Conservation (phyloP, 1,284 basidiomycete genomes). For the Puccinia novopanici region DNA sequence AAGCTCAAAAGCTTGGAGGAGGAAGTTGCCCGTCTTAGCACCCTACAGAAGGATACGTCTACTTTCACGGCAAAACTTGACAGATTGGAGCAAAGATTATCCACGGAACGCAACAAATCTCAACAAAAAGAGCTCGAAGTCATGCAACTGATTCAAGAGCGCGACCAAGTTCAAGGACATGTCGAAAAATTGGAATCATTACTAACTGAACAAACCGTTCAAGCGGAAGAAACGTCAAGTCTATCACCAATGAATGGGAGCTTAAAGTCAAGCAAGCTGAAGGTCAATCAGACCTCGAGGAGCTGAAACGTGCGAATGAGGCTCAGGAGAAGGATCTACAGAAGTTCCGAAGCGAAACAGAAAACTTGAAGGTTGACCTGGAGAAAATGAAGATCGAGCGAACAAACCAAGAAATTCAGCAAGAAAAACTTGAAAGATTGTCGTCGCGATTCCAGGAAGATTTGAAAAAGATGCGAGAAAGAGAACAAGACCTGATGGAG, state of each 20-base stretch:
- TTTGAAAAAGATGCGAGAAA: slow-evolving; percentile 17
- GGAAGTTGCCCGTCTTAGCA: slow-evolving; percentile 7
- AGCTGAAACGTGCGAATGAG: slow-evolving; percentile 12
- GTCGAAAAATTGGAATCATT: slow-evolving; percentile 7
- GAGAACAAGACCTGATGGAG: slow-evolving; percentile 25
- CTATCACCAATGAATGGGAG: slow-evolving; percentile 21
- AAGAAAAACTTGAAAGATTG: slow-evolving; percentile 18
- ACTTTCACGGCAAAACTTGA: slow-evolving; percentile 10
- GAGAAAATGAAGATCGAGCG: slow-evolving; percentile 33
- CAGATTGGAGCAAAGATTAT: slow-evolving; percentile 22
- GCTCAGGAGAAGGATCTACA: slow-evolving; percentile 24
- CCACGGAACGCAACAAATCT: slow-evolving; percentile 29
- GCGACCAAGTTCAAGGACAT: slow-evolving; percentile 14
- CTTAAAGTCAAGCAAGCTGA: slow-evolving; percentile 26
- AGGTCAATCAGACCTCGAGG: not conserved
- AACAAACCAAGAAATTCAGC: slow-evolving; percentile 35
- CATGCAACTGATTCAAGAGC: slow-evolving; percentile 40
- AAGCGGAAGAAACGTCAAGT: slow-evolving; percentile 29
- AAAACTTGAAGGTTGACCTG: slow-evolving; percentile 15
- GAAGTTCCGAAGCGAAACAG: slow-evolving; percentile 1
- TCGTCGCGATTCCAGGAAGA: slow-evolving; percentile 20
- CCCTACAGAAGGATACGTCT: slow-evolving; percentile 18
- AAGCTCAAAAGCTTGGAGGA: slow-evolving; percentile 10
- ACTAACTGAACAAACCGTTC: slow-evolving; percentile 6
- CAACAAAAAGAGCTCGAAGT: slow-evolving; percentile 46